A percentile compares a stretch with the other conserved stretches of the same genome.
Evolutionary conservation across 2,329 filamentous ascomycete species (phyloP).

Genomic region (Verticillium zaregamsianum): DNA sequence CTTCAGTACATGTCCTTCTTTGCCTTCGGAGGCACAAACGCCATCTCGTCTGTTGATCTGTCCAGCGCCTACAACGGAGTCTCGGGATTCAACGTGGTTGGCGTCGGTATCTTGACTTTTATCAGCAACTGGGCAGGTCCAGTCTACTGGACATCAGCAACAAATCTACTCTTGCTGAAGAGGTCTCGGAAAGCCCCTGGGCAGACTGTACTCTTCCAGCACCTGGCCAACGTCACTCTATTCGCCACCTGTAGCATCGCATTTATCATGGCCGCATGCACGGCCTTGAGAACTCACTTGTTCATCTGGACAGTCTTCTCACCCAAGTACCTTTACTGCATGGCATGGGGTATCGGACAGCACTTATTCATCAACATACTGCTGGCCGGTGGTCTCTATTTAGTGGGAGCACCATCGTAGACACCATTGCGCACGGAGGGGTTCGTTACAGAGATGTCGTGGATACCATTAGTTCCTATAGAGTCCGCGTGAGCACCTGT

Average conservation of each 20-base stretch:
- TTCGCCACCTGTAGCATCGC: slow-evolving; percentile 63
- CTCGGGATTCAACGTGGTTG: slow-evolving; percentile 70
- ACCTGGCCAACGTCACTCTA: slow-evolving; percentile 63
- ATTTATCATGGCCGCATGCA: slow-evolving; percentile 86
- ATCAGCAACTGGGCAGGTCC: slow-evolving; percentile 87
- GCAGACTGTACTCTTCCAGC: slow-evolving; percentile 29
- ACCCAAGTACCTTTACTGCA: slow-evolving; percentile 89
- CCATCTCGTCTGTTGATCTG: slow-evolving; percentile 92
- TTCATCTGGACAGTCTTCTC: slow-evolving; percentile 99
- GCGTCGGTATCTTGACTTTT: slow-evolving; percentile 81
- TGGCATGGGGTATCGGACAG: slow-evolving; percentile 82
- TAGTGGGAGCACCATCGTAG: not conserved
- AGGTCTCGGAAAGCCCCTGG: slow-evolving; percentile 14
- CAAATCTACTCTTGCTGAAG: slow-evolving; percentile 53
- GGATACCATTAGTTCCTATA: not conserved
- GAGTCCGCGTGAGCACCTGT: not conserved
- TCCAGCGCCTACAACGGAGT: slow-evolving; percentile 95
- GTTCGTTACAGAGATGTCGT: not conserved
- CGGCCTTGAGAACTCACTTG: slow-evolving; percentile 75
- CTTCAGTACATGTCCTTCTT: slow-evolving; percentile 85
- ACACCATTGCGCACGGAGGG: not conserved
- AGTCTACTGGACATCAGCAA: slow-evolving; percentile 77
- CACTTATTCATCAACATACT: slow-evolving; percentile 71
- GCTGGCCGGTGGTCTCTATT: slow-evolving; percentile 53
- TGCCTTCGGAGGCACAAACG: slow-evolving; percentile 84